Conservation (phyloP, 192 early-diverging fungal species). For the Backusella psychrophila region DNA sequence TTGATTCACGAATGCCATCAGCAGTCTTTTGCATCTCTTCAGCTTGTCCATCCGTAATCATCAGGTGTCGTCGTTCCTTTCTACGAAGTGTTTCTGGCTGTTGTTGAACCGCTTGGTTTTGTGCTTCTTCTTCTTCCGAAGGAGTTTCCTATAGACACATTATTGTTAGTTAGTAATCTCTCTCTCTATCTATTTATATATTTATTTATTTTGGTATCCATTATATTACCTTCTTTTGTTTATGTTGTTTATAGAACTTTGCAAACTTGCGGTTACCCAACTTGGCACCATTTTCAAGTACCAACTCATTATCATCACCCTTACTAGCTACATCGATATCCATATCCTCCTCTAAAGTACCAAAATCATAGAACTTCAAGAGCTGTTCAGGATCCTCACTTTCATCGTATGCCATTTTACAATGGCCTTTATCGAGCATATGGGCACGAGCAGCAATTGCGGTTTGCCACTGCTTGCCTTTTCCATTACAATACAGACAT, state of each 20-base stretch:
- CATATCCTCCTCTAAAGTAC: constrained; percentile 35
- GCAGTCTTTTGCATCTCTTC: background rate
- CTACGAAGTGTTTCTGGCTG: background rate
- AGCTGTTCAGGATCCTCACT: constrained; percentile 87
- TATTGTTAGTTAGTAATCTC: background rate
- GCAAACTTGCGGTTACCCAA: constrained; percentile 19
- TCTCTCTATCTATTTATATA: background rate
- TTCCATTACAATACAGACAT: constrained; percentile 93
- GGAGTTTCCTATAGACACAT: background rate
- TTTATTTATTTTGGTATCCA: background rate
- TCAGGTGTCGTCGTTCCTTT: background rate
- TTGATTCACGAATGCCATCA: background rate
- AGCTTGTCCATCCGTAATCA: constrained; percentile 2
- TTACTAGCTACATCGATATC: background rate
- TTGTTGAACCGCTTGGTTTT: background rate
- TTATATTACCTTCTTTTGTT: background rate
- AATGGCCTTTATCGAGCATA: constrained; percentile 95
- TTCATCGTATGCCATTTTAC: constrained; percentile 92
- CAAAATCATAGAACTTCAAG: constrained; percentile 94
- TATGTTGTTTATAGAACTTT: constrained; percentile 19
- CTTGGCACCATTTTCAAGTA: constrained; percentile 11
- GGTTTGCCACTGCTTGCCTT: constrained; percentile 76
- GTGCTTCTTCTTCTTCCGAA: background rate
- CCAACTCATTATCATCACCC: background rate
- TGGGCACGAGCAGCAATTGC: constrained; percentile 89